Conservation (phyloP, 495 filamentous ascomycete species). For the Lasiosphaeria hispida region DNA sequence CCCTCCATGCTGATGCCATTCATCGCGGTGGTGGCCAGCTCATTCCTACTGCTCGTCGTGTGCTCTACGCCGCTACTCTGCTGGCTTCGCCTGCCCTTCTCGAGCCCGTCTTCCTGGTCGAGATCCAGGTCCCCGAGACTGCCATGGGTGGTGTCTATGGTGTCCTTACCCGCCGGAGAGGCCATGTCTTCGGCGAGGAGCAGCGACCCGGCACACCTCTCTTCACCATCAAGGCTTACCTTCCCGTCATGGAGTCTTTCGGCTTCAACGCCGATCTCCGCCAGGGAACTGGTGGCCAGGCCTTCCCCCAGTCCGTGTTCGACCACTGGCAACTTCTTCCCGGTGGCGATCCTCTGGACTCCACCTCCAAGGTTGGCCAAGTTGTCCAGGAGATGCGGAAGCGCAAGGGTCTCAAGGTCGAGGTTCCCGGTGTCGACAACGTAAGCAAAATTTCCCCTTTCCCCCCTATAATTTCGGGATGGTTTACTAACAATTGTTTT, state of each 20-base stretch:
- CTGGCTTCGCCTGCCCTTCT: slow-evolving; percentile 86
- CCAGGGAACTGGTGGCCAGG: slow-evolving; percentile 87
- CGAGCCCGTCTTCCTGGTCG: slow-evolving; percentile 98
- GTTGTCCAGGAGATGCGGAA: slow-evolving; percentile 89
- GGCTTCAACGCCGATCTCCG: slow-evolving; percentile 98
- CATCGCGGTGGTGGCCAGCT: slow-evolving; percentile 99
- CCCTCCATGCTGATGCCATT: slow-evolving; percentile 98
- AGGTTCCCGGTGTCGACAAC: slow-evolving; percentile 86
- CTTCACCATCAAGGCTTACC: slow-evolving; percentile 99
- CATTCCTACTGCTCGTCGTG: slow-evolving; percentile 97
- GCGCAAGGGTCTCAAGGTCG: slow-evolving; percentile 98
- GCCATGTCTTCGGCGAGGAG: slow-evolving; percentile 98
- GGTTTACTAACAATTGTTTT: slow-evolving; percentile 50
- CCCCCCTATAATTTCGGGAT: background rate
- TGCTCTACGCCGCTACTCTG: slow-evolving; percentile 87
- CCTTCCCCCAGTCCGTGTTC: slow-evolving; percentile 98
- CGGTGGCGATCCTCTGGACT: slow-evolving; percentile 89
- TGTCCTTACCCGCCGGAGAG: slow-evolving; percentile 95
- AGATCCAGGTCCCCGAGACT: slow-evolving; percentile 97
- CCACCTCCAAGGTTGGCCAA: slow-evolving; percentile 78
- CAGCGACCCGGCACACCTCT: slow-evolving; percentile 98
- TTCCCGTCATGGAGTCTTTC: slow-evolving; percentile 99
- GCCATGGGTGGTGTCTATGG: slow-evolving; percentile 99
- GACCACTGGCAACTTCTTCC: slow-evolving; percentile 96
- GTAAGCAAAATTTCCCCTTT: slow-evolving; percentile 58